Base-by-base conservation (phyloP, 768 basidiomycete genomes). In the Panaeolus cyanescens region DNA sequence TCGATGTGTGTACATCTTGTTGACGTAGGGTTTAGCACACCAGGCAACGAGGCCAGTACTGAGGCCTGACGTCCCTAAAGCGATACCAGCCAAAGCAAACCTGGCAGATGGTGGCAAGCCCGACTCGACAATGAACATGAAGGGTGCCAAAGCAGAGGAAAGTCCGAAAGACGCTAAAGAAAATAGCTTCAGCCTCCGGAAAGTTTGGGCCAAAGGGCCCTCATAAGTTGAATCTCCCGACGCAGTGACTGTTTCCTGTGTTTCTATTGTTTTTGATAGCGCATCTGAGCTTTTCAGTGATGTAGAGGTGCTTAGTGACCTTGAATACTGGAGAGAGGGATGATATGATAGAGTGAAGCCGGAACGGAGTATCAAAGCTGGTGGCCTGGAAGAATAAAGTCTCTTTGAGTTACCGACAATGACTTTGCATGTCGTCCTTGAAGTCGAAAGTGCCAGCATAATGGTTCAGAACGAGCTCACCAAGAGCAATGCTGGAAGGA, bases 81-180 rank as follows among this genome's bases (percentile, higher is more conserved):
- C 93, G 7, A 88, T 87, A 9, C 77, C 76, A 1, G 88, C 90
- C 32, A 96, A 79, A 13, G 84, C 85, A 25, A 84, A 68, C 20
- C 93, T 86, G 0, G 90, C 94, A 17, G 81, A 79, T 37, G 83
- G 67, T 0, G 94, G 92, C 6, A 95, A 81, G 22, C 83, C 83
- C 4, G 92, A 89, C 62, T 95, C 92, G 65, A 95, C 80, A 56
- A 92, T 70, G 73, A 95, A 90, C 62, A 95, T 85, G 75, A 95
- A 87, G 1, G 94, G 94, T 1, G 90, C 79, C 66, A 95, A 78
- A 4, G 84, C 80, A 60, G 80, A 74, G 9, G 91, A 88, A 54
- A 93, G 81, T 2, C 81, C 80, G 53, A 95, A 82, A 0, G 93
- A 93, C 22, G 87, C 85, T 0, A 96, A 76, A 12, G 93, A 95